Percentiles rank a stretch among this genome's conserved stretches.
phyloP scores from a whole-genome alignment of 768 basidiomycete genomes.

The Lactarius tabidus region DNA sequence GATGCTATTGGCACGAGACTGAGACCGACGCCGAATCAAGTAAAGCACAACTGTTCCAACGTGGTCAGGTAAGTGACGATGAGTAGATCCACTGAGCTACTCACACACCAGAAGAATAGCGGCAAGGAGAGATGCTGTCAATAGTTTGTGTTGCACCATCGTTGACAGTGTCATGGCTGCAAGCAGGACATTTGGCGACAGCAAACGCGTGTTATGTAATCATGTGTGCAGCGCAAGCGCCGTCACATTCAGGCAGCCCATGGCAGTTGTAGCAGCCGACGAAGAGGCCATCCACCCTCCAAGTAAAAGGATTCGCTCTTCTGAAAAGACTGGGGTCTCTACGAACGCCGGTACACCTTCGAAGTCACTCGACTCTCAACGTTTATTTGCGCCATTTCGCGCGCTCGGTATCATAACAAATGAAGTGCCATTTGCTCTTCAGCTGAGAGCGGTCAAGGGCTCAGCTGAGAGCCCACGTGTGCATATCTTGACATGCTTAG shows the following conservation, averaged over 20 bases:
- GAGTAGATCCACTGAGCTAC: background rate
- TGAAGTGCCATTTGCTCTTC: slow-evolving; percentile 82
- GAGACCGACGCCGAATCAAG: slow-evolving; percentile 39
- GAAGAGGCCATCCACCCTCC: slow-evolving; percentile 11
- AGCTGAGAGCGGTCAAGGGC: slow-evolving; percentile 80
- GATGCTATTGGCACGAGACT: slow-evolving; percentile 53
- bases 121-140: slow-evolving; percentile 5
- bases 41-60: slow-evolving; percentile 43
- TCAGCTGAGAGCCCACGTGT: slow-evolving; percentile 79
- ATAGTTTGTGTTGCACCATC: background rate
- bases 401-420: slow-evolving; percentile 95
- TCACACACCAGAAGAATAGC: slow-evolving; percentile 10
- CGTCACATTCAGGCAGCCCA: background rate
- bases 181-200: background rate
- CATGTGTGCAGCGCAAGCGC: background rate
- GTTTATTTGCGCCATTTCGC: slow-evolving; percentile 88
- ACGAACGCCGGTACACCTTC: background rate
- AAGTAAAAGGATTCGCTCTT: slow-evolving; percentile 15
- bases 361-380: slow-evolving; percentile 26
- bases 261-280: slow-evolving; percentile 7
- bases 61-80: slow-evolving; percentile 22
- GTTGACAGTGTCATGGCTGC: slow-evolving; percentile 6
- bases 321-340: background rate
- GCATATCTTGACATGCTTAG: slow-evolving; percentile 83
- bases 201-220: background rate